These are phyloP conservation scores for Emydomyces testavorans DNA, from an alignment of 2,329 filamentous ascomycete genomes.

Conservation along the genomic window DNA sequence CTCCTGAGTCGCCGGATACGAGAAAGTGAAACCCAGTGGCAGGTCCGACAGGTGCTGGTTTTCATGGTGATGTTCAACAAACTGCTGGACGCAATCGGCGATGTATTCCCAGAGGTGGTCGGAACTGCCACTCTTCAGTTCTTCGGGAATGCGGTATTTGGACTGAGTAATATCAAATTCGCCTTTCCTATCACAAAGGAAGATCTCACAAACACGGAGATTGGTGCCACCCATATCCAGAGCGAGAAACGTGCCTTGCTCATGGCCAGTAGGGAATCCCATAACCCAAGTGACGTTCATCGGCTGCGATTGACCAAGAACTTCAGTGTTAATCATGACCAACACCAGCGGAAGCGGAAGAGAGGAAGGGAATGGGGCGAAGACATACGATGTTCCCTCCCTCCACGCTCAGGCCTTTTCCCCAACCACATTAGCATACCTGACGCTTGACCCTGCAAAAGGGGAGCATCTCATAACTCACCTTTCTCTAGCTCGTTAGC, in stretches of 20 bases:
- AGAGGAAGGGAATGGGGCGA: neutral
- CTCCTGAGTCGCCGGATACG: constrained; percentile 84
- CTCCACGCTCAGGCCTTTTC: constrained; percentile 63
- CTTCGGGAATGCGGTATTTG: constrained; percentile 89
- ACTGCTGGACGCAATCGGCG: constrained; percentile 81
- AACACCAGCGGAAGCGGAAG: neutral
- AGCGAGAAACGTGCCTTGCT: constrained; percentile 77
- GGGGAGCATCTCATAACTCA: constrained; percentile 33
- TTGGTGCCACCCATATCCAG: constrained; percentile 97
- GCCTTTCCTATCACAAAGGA: constrained; percentile 71
- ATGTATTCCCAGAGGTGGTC: constrained; percentile 93
- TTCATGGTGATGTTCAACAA: constrained; percentile 74
- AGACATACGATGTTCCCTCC: constrained; percentile 79
- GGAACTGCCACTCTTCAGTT: constrained; percentile 71
- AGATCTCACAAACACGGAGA: constrained; percentile 80
- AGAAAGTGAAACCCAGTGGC: constrained; percentile 90
- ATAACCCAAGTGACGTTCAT: constrained; percentile 99
- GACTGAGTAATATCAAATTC: constrained; percentile 92
- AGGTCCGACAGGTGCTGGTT: constrained; percentile 48
- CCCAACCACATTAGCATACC: constrained; percentile 3
- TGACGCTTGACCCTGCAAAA: neutral
- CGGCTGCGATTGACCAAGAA: constrained; percentile 47
- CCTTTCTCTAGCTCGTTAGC: constrained; percentile 77
- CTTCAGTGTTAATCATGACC: constrained; percentile 16
- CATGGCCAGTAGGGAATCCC: constrained; percentile 72